phyloP scores from a whole-genome alignment of 306 rosid genomes.

The Abrus precatorius region DNA sequence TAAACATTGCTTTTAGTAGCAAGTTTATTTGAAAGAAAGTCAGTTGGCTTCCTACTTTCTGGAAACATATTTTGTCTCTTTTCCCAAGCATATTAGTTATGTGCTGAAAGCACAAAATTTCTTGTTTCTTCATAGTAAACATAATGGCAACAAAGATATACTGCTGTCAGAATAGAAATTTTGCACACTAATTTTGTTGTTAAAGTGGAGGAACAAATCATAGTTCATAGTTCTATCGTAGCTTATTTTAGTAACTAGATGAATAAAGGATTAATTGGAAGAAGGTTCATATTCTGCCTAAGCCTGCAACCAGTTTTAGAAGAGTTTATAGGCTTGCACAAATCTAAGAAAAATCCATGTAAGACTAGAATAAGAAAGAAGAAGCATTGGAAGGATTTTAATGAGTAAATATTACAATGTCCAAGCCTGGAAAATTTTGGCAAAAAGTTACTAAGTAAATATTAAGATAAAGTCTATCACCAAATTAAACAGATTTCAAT shows the following conservation, averaged over 20 bases:
- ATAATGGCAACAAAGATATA: conserved; percentile 1
- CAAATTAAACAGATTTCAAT: not conserved
- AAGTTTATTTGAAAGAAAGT: conserved; percentile 7
- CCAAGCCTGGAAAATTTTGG: not conserved
- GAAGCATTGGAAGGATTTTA: not conserved
- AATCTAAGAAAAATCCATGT: not conserved
- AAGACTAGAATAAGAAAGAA: not conserved
- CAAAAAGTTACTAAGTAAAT: not conserved
- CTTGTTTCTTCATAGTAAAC: not conserved
- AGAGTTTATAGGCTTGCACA: not conserved
- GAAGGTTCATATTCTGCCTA: not conserved
- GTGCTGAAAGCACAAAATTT: not conserved
- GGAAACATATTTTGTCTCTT: not conserved
- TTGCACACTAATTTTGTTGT: not conserved
- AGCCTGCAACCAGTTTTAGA: not conserved
- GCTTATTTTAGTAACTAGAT: not conserved
- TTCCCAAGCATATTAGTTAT: not conserved
- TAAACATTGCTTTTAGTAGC: not conserved
- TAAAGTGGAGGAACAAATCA: conserved; percentile 1
- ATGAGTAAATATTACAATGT: not conserved
- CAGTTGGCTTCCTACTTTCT: not conserved
- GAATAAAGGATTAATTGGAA: not conserved
- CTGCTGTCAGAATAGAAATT: not conserved
- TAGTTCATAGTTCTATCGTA: not conserved
- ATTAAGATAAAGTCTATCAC: not conserved